Evolutionary conservation across 1,139 yeast genomes (phyloP).

Genomic region (Diutina ranongensis): DNA sequence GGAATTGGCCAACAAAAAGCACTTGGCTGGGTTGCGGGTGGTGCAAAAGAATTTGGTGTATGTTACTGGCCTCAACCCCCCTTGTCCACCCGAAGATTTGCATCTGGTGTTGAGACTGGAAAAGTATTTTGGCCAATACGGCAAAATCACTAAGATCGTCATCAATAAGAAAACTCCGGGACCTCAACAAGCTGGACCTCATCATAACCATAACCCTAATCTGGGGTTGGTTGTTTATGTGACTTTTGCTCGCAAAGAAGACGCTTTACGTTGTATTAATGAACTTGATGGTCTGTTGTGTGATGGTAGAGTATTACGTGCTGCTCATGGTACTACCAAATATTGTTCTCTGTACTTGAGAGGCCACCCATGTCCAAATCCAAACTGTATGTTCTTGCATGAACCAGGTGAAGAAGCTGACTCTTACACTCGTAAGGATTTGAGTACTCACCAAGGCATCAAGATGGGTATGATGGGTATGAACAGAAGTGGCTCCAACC

Average conservation of each 20-base stretch:
- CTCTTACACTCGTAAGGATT: constrained; percentile 85
- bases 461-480: constrained; percentile 42
- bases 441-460: constrained; percentile 69
- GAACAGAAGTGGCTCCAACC: constrained; percentile 10
- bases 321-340: constrained; percentile 98
- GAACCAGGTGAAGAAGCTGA: constrained; percentile 99
- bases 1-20: constrained; percentile 82
- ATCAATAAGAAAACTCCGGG: constrained; percentile 62
- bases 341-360: constrained; percentile 92
- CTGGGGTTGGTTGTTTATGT: constrained; percentile 81
- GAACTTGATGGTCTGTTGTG: constrained; percentile 91
- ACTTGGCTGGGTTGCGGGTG: constrained; percentile 92
- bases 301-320: constrained; percentile 79
- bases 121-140: constrained; percentile 95
- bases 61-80: constrained; percentile 92
- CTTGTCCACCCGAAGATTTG: constrained; percentile 79
- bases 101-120: constrained; percentile 79
- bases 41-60: constrained; percentile 95
- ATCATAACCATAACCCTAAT: constrained; percentile 31
- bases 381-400: constrained; percentile 97
- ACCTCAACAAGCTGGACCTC: constrained; percentile 25
- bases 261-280: constrained; percentile 84
- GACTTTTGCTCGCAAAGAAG: constrained; percentile 86
- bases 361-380: constrained; percentile 96
- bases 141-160: constrained; percentile 88